These are phyloP conservation scores for Crithidia expoeki DNA, from an alignment of 208 protist genomes.

Conservation along the genomic window DNA sequence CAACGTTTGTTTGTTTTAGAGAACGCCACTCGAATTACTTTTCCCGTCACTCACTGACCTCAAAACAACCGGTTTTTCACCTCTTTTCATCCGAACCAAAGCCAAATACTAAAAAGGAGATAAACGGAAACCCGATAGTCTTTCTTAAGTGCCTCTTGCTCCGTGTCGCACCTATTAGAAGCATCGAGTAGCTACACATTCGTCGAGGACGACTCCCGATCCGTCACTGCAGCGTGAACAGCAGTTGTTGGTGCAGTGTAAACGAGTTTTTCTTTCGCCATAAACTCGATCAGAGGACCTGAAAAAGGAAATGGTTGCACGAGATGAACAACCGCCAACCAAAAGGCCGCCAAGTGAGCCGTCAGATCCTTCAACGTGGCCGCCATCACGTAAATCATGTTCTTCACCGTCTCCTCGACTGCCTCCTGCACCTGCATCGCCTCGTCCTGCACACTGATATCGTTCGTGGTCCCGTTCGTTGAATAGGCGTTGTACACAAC, in stretches of 20 bases:
- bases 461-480: not conserved
- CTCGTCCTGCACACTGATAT: constrained; percentile 34
- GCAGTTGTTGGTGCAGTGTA: not conserved
- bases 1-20: too few relatives aligned
- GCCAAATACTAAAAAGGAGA: too few relatives aligned
- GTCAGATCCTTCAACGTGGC: constrained; percentile 22
- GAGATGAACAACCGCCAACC: constrained; percentile 40
- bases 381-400: constrained; percentile 80
- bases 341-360: constrained; percentile 36
- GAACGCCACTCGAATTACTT: too few relatives aligned
- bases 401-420: constrained; percentile 88
- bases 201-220: not conserved
- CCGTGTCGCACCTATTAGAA: too few relatives aligned
- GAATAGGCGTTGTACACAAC: constrained; percentile 66
- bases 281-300: constrained; percentile 42
- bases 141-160: too few relatives aligned
- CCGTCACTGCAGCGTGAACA: not conserved
- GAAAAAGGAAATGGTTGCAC: constrained; percentile 66
- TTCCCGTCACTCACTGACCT: too few relatives aligned
- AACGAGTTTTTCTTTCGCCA: constrained; percentile 38
- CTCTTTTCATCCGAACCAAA: too few relatives aligned
- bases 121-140: too few relatives aligned
- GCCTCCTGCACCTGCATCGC: constrained; percentile 62
- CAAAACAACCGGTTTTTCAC: too few relatives aligned
- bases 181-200: too few relatives aligned